These are phyloP conservation scores for Pouteria glomerata DNA, from an alignment of 148 eudicot species.

Conservation along the genomic window DNA sequence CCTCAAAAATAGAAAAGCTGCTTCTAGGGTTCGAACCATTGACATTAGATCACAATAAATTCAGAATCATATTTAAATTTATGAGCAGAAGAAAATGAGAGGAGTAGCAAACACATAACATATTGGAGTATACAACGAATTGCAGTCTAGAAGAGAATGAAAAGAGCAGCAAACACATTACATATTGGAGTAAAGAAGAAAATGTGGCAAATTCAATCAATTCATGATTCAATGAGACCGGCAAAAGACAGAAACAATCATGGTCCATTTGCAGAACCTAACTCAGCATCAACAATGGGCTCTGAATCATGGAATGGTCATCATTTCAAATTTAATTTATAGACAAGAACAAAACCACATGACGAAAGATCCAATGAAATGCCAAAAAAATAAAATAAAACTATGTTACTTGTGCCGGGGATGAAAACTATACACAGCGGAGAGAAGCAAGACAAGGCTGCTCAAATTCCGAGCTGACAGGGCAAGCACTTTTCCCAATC, in stretches of 20 bases:
- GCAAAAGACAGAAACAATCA: not conserved
- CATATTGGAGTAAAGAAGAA: not conserved
- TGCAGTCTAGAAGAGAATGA: not conserved
- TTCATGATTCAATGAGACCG: conserved; percentile 5
- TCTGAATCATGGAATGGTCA: not conserved
- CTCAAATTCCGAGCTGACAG: not conserved
- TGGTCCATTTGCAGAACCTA: not conserved
- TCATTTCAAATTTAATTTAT: conserved; percentile 5
- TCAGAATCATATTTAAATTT: not conserved
- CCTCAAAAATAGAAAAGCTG: no score
- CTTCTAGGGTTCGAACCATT: no score
- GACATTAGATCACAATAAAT: no score
- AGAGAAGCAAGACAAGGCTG: not conserved
- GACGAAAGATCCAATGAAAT: no score
- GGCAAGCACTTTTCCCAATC: no score
- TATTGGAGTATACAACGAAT: no score
- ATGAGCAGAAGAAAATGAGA: not conserved
- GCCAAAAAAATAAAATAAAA: not conserved
- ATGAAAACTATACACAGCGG: conserved; percentile 12
- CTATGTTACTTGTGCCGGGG: not conserved
- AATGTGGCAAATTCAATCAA: not conserved
- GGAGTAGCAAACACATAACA: not conserved
- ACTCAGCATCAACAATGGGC: conserved; percentile 1
- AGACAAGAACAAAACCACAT: not conserved
- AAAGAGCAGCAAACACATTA: not conserved